Conservation (phyloP, 345 rosid species). For the Arabis hirsuta region DNA sequence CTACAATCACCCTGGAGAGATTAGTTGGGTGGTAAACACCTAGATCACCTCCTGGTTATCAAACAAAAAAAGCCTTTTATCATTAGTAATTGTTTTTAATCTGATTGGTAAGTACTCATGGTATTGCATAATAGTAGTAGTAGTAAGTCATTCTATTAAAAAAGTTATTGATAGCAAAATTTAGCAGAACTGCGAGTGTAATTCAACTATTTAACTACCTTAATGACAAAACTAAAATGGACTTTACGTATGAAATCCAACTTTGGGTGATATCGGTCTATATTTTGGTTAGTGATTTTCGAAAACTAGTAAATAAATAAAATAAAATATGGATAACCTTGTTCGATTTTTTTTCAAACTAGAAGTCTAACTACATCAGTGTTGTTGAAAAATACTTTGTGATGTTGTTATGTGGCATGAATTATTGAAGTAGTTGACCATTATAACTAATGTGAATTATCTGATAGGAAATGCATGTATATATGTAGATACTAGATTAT, state of each 20-base stretch:
- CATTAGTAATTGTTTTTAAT: slow-evolving; percentile 23
- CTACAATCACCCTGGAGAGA: too few species aligned
- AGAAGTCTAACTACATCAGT: background rate
- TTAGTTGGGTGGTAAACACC: too few species aligned
- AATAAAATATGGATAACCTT: background rate
- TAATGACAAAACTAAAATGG: background rate
- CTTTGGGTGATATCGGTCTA: background rate
- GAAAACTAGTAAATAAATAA: background rate
- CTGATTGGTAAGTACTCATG: slow-evolving; percentile 19
- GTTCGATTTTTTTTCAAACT: background rate
- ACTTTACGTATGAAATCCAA: slow-evolving; percentile 22
- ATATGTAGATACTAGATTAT: slow-evolving; percentile 19
- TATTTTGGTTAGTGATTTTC: background rate
- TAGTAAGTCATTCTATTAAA: background rate
- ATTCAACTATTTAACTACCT: slow-evolving; percentile 10
- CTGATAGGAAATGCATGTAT: slow-evolving; percentile 21
- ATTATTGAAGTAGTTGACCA: slow-evolving; percentile 35
- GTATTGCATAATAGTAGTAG: slow-evolving; percentile 5
- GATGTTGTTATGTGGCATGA: slow-evolving; percentile 36
- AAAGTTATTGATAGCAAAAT: background rate
- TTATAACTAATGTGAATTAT: slow-evolving; percentile 5
- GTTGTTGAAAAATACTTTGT: background rate
- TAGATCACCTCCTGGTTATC: too few species aligned
- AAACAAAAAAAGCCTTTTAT: background rate
- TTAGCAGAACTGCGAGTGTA: slow-evolving; percentile 14